phyloP scores from a whole-genome alignment of 306 rosid genomes.

The Cicer yamashitae region DNA sequence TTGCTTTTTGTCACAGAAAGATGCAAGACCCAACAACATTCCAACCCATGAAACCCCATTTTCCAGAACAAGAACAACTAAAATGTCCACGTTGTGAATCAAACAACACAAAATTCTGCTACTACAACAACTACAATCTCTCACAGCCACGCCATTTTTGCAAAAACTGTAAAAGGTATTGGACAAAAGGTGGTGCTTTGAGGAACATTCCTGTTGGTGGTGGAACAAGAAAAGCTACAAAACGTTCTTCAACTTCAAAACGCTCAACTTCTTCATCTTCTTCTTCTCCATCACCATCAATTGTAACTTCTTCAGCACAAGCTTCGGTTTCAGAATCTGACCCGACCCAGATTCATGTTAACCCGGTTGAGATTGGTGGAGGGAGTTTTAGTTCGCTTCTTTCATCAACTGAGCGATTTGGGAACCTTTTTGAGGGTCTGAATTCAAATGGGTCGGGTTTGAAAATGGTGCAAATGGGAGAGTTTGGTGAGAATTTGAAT shows the following conservation, averaged over 20 bases:
- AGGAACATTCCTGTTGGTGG: conserved; percentile 94
- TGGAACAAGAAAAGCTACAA: conserved; percentile 73
- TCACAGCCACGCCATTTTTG: conserved; percentile 97
- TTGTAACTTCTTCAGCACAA: conserved; percentile 5
- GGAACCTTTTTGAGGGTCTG: conserved; percentile 65
- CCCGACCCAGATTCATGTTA: conserved; percentile 18
- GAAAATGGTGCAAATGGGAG: conserved; percentile 63
- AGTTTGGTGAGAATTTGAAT: conserved; percentile 55
- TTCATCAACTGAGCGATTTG: conserved; percentile 66
- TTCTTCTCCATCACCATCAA: conserved; percentile 42
- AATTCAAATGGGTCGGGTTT: conserved; percentile 63
- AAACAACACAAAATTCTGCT: conserved; percentile 87
- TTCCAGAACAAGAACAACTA: conserved; percentile 87
- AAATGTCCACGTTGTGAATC: conserved; percentile 95
- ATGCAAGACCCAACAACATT: conserved; percentile 77
- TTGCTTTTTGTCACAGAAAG: conserved; percentile 11
- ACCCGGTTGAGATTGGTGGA: conserved; percentile 57
- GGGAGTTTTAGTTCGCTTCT: conserved; percentile 82
- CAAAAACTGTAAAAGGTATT: conserved; percentile 87
- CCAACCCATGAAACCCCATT: conserved; percentile 63
- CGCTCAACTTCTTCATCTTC: conserved; percentile 50
- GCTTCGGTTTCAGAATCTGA: neutral
- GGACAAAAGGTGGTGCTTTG: conserved; percentile 96
- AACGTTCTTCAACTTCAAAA: conserved; percentile 55
- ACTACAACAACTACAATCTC: conserved; percentile 96